These are phyloP conservation scores for Epicoccum sorghinum DNA, from an alignment of 2,329 filamentous ascomycete genomes.

Conservation along the genomic window DNA sequence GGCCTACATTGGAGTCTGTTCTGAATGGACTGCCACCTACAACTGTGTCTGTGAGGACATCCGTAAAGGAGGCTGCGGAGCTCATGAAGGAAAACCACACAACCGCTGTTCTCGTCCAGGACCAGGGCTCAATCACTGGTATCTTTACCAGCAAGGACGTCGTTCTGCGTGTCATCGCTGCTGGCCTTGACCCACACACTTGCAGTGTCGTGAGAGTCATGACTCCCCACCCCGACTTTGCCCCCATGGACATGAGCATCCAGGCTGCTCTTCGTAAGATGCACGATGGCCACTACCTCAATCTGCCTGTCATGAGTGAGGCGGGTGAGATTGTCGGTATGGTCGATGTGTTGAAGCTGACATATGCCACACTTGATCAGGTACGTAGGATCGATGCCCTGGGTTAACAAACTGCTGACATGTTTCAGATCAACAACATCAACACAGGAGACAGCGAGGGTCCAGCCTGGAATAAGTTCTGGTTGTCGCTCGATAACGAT, in stretches of 20 bases:
- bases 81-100: constrained; percentile 99
- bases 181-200: constrained; percentile 88
- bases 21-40: constrained; percentile 89
- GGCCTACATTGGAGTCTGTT: constrained; percentile 92
- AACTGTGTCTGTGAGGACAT: constrained; percentile 93
- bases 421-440: constrained; percentile 80
- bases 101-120: constrained; percentile 92
- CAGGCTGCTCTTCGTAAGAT: constrained; percentile 98
- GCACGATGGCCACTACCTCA: constrained; percentile 99
- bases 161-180: constrained; percentile 95
- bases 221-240: constrained; percentile 99
- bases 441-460: constrained; percentile 86
- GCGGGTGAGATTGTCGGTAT: constrained; percentile 97
- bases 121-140: constrained; percentile 95
- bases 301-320: constrained; percentile 98
- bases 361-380: constrained; percentile 96
- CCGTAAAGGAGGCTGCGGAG: constrained; percentile 91
- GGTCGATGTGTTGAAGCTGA: constrained; percentile 98
- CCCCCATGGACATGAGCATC: constrained; percentile 98
- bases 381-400: constrained; percentile 55
- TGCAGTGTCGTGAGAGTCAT: constrained; percentile 99
- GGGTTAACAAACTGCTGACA: constrained; percentile 13
- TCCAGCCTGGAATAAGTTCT: constrained; percentile 99
- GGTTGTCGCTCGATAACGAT: constrained; percentile 93
- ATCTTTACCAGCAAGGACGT: constrained; percentile 99